phyloP scores from a whole-genome alignment of 1,284 basidiomycete species.

The Naganishia sp. region DNA sequence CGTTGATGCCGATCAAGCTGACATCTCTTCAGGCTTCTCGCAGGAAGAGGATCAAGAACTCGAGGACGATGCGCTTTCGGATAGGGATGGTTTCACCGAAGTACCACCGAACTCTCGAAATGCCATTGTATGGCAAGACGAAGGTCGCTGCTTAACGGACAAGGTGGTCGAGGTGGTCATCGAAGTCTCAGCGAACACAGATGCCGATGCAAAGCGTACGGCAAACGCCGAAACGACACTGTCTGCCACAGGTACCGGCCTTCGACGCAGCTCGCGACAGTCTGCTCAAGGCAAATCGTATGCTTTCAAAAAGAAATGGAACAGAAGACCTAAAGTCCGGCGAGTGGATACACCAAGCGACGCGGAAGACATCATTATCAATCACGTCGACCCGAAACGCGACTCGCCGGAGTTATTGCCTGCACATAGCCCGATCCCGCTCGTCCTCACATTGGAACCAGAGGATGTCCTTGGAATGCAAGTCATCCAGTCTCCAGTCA shows the following conservation, averaged over 20 bases:
- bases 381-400: too few species aligned
- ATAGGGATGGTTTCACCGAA: too few species aligned
- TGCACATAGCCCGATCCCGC: too few species aligned
- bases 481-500: too few species aligned
- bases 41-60: too few species aligned
- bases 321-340: not conserved
- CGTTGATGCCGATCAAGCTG: not conserved
- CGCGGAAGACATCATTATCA: not conserved
- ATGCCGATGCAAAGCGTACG: not conserved
- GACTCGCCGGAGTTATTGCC: too few species aligned
- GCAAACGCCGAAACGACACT: too few species aligned
- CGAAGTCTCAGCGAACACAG: conserved; percentile 1
- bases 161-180: conserved; percentile 14
- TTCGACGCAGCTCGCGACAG: conserved; percentile 14
- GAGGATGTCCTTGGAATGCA: too few species aligned
- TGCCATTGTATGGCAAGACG: not conserved
- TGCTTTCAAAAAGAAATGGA: conserved; percentile 7
- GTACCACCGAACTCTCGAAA: too few species aligned
- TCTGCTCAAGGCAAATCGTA: conserved; percentile 5
- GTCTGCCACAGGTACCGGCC: not conserved
- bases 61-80: not conserved
- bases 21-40: not conserved
- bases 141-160: conserved; percentile 6
- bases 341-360: not conserved
- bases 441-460: too few species aligned